phyloP scores from a whole-genome alignment of 225 moss, liverwort and hornwort genomes.

The Polytrichum commune region DNA sequence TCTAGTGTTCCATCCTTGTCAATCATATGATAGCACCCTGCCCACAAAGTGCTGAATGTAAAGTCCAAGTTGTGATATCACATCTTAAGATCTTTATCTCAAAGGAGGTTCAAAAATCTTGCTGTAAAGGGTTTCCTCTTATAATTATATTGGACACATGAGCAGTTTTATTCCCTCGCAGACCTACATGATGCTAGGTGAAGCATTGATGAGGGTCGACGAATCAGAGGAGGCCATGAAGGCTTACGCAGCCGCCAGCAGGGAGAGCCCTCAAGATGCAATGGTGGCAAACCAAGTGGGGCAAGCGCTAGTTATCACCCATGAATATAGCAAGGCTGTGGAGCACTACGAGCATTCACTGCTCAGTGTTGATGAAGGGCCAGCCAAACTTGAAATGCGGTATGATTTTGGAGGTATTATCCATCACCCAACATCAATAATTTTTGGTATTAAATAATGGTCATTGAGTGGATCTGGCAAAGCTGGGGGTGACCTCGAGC shows the following conservation, averaged over 20 bases:
- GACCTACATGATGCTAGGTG: slow-evolving; percentile 72
- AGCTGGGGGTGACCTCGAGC: no score
- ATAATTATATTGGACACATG: no score
- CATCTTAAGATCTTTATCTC: no score
- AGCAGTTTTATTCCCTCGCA: slow-evolving; percentile 19
- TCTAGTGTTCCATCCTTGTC: no score
- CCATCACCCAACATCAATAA: background rate
- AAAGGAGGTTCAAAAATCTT: no score
- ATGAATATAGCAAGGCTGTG: slow-evolving; percentile 74
- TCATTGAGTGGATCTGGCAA: no score
- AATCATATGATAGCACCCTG: no score
- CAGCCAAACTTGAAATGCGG: slow-evolving; percentile 40
- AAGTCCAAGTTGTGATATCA: no score
- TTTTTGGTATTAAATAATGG: background rate
- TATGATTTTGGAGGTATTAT: slow-evolving; percentile 69
- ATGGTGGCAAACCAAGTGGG: slow-evolving; percentile 63
- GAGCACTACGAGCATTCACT: slow-evolving; percentile 63
- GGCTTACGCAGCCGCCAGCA: slow-evolving; percentile 48
- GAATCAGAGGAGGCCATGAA: slow-evolving; percentile 59
- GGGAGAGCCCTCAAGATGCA: slow-evolving; percentile 54
- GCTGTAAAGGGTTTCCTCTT: no score
- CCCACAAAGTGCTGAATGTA: no score
- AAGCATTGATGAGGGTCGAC: slow-evolving; percentile 65
- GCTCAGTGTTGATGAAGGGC: slow-evolving; percentile 29
- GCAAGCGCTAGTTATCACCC: slow-evolving; percentile 47